These are phyloP conservation scores for Vitis hybrid DNA, from an alignment of 177 flowering plant species.

Conservation along the genomic window DNA sequence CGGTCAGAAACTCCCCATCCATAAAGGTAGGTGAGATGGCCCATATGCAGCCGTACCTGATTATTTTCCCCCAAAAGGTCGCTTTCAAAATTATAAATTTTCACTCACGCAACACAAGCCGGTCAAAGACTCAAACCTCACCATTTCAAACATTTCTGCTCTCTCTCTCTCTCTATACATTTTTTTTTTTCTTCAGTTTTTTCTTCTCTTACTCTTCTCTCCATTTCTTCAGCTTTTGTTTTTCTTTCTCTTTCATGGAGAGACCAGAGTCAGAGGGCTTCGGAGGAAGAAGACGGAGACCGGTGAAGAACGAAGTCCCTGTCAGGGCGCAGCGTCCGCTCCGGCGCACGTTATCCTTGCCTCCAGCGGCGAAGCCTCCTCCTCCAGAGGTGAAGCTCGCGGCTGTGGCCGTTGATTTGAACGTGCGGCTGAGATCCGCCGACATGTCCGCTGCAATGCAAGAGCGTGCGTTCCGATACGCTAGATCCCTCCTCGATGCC, in stretches of 20 bases:
- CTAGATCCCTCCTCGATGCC: slow-evolving; percentile 20
- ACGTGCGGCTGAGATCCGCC: slow-evolving; percentile 29
- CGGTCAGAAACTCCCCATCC: too few species aligned
- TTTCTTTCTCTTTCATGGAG: slow-evolving; percentile 10
- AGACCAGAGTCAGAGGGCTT: slow-evolving; percentile 3
- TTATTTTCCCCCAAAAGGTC: too few species aligned
- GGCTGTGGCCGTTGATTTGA: slow-evolving; percentile 21
- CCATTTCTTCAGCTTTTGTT: background rate
- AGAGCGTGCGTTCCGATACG: slow-evolving; percentile 25
- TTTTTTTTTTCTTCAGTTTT: background rate
- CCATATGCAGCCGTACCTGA: too few species aligned
- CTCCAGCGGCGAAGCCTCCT: slow-evolving; percentile 1
- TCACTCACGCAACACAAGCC: background rate
- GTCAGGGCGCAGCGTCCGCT: background rate
- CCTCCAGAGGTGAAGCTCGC: slow-evolving; percentile 23
- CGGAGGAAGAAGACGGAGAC: slow-evolving; percentile 8
- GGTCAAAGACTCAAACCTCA: background rate
- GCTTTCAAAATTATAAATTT: too few species aligned
- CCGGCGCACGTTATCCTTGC: slow-evolving; percentile 1
- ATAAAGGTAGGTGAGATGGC: too few species aligned
- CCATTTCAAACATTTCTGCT: slow-evolving; percentile 1
- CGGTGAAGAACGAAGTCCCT: background rate
- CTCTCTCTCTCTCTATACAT: background rate
- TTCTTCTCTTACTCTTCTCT: background rate
- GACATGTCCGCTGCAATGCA: slow-evolving; percentile 31